phyloP scores from a whole-genome alignment of 306 rosid genomes.

The Purshia tridentata region DNA sequence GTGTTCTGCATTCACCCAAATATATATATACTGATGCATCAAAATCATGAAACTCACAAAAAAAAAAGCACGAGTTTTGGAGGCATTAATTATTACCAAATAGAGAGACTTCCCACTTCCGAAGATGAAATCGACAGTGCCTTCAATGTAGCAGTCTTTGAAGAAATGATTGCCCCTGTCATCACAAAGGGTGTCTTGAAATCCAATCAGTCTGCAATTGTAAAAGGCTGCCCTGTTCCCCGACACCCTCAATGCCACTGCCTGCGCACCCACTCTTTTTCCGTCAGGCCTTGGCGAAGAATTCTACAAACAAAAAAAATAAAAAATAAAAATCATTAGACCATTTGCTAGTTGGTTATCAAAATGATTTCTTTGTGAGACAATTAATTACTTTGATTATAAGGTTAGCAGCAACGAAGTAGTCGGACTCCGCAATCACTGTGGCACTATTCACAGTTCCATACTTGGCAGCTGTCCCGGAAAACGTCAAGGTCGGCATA shows the following conservation, averaged over 20 bases:
- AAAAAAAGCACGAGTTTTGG: too few relatives aligned
- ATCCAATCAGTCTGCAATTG: slow-evolving; percentile 40
- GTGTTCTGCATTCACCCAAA: slow-evolving; percentile 34
- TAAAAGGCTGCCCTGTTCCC: slow-evolving; percentile 38
- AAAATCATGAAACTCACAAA: too few relatives aligned
- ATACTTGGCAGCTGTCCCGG: slow-evolving; percentile 37
- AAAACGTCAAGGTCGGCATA: slow-evolving; percentile 40
- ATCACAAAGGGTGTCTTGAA: slow-evolving; percentile 49
- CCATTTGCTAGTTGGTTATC: not conserved
- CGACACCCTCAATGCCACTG: slow-evolving; percentile 39
- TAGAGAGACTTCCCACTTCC: slow-evolving; percentile 43
- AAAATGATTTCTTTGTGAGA: not conserved
- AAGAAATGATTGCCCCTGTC: slow-evolving; percentile 42
- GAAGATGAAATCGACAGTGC: slow-evolving; percentile 41
- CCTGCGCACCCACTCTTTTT: slow-evolving; percentile 30
- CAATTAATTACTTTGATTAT: slow-evolving; percentile 27
- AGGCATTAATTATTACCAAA: slow-evolving; percentile 29
- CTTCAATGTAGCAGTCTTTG: slow-evolving; percentile 46
- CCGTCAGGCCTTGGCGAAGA: slow-evolving; percentile 36
- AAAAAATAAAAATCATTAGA: not conserved
- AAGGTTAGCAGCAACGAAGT: slow-evolving; percentile 45
- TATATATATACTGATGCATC: not conserved
- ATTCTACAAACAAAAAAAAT: too few relatives aligned
- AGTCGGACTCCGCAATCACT: slow-evolving; percentile 33
- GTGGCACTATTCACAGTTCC: slow-evolving; percentile 69